phyloP scores from a whole-genome alignment of 1,284 basidiomycete genomes.

The Boletus putidus region DNA sequence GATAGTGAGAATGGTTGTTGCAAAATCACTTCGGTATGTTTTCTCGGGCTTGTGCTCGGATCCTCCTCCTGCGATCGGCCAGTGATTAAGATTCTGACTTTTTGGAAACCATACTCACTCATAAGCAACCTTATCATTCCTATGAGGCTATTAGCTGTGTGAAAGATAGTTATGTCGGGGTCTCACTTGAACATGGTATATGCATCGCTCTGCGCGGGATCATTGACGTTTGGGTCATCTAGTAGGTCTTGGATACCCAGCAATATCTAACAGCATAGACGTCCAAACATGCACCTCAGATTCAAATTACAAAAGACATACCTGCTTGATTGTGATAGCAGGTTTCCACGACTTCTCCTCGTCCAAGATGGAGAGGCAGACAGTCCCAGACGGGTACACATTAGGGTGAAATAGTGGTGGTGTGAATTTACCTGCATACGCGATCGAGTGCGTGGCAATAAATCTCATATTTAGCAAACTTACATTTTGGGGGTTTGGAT shows the following conservation, averaged over 20 bases:
- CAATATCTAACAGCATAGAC: slow-evolving; percentile 64
- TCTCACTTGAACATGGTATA: slow-evolving; percentile 97
- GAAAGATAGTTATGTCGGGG: neutral
- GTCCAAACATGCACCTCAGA: neutral
- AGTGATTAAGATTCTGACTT: slow-evolving; percentile 5
- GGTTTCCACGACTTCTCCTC: slow-evolving; percentile 99
- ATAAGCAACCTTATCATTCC: slow-evolving; percentile 88
- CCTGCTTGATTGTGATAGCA: slow-evolving; percentile 98
- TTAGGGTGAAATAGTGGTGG: slow-evolving; percentile 98
- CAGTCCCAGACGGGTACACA: slow-evolving; percentile 98
- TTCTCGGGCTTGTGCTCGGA: slow-evolving; percentile 82
- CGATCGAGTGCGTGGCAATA: slow-evolving; percentile 6
- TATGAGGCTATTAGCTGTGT: slow-evolving; percentile 36
- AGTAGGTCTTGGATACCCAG: slow-evolving; percentile 94
- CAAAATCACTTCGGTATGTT: slow-evolving; percentile 72
- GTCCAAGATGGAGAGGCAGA: slow-evolving; percentile 96
- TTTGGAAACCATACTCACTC: slow-evolving; percentile 58
- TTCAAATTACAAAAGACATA: slow-evolving; percentile 37
- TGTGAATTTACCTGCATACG: slow-evolving; percentile 83
- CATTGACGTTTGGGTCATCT: slow-evolving; percentile 91
- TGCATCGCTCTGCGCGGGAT: slow-evolving; percentile 96
- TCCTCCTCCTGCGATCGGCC: slow-evolving; percentile 55
- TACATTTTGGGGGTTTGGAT: slow-evolving; percentile 94
- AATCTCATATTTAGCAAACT: slow-evolving; percentile 28
- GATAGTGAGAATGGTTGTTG: neutral